Base-by-base conservation (phyloP, 164 flowering plant genomes). In the Protea cynaroides region DNA sequence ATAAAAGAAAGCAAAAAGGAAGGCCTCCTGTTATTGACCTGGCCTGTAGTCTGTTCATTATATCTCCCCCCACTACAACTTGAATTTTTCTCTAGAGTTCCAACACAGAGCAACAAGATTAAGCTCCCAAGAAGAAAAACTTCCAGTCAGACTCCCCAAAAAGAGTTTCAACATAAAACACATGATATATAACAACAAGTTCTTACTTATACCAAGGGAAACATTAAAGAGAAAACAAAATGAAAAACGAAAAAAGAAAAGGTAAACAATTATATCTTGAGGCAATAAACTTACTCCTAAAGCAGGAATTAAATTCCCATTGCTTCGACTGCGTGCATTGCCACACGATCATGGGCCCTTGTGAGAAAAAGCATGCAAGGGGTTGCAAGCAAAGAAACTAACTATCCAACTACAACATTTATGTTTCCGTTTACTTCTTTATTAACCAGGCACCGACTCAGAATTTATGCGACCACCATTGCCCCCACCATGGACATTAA, bases 21-120 rank as follows among this genome's bases (percentile, higher is more conserved):
- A 36, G 57, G 56, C 69, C 65, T 24, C 65, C 65, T 49, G 56
- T 38, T 55, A 34, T 29, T 36, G 34, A 49, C 55, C 64, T n/a
- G n/a, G n/a, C n/a, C 77, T 69, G n/a, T n/a, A n/a, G n/a, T n/a
- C n/a, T n/a, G 78, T 72, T 75, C 75, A 76, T 66, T 63, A 67
- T 70, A 70, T 40, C 66, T 56, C 62, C 61, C n/a, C 38, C 5
- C 56, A n/a, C 62, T 67, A 59, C n/a, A 46, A 61, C 64, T 70
- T 36, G 65, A 59, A n/a, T n/a, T n/a, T n/a, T 34, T 67, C 10
- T 22, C 56, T 25, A 61, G 68, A 66, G 59, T 66, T 66, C 51
- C 66, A 70, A 50, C 46, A 61, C 23, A 69, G 78, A 71, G 75
- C 72, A 71, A 65, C 69, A 75, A 76, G 72, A 75, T 61, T 58